A percentile compares a stretch with the other conserved stretches of the same genome.
Conservation (phyloP, 352 stramenopile species). For the Phytophthora pluvialis region DNA sequence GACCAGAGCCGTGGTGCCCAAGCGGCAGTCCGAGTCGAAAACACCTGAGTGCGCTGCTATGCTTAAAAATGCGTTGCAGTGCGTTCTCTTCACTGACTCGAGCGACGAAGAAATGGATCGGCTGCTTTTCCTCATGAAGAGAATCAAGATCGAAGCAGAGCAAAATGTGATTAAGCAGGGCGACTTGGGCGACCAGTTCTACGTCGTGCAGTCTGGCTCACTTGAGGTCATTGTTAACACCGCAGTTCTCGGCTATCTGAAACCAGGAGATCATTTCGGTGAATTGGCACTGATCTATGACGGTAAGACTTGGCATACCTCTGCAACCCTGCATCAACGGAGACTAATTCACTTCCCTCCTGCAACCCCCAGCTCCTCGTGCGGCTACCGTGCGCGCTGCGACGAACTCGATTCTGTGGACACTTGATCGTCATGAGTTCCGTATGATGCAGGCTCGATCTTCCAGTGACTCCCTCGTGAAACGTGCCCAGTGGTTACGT, state of each 20-base stretch:
- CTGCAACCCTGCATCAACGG: neutral
- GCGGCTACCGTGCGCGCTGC: slow-evolving; percentile 92
- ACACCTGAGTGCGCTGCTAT: slow-evolving; percentile 51
- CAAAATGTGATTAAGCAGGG: slow-evolving; percentile 94
- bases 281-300: slow-evolving; percentile 92
- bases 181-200: slow-evolving; percentile 93
- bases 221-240: slow-evolving; percentile 80
- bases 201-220: slow-evolving; percentile 73
- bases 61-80: slow-evolving; percentile 66
- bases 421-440: slow-evolving; percentile 91
- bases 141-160: slow-evolving; percentile 55
- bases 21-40: slow-evolving; percentile 70
- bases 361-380: slow-evolving; percentile 65
- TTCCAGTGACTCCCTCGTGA: slow-evolving; percentile 79
- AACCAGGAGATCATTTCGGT: slow-evolving; percentile 82
- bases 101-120: slow-evolving; percentile 75
- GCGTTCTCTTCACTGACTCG: slow-evolving; percentile 66
- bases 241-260: slow-evolving; percentile 58
- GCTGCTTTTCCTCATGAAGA: slow-evolving; percentile 84
- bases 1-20: slow-evolving; percentile 41
- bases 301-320: slow-evolving; percentile 33
- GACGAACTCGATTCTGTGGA: slow-evolving; percentile 89
- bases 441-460: slow-evolving; percentile 75
- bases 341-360: slow-evolving; percentile 1
- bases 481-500: slow-evolving; percentile 71